Evolutionary conservation across 129 eudicot species (phyloP), one percentile per base, ranked within the genome.

Genomic region (Deinandra increscens): DNA sequence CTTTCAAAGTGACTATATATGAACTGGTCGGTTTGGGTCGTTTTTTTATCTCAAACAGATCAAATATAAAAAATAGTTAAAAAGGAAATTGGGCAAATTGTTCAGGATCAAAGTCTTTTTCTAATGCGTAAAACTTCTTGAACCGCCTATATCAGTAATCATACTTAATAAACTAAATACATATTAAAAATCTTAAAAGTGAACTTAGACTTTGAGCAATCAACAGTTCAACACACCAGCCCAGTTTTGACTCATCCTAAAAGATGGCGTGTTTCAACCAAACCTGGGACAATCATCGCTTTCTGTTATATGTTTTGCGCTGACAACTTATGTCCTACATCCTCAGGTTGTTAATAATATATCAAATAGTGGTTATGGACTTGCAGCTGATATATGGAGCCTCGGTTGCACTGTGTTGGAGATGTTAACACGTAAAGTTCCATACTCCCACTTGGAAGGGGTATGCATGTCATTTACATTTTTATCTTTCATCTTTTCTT

Each of bases 361-460:
- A 23, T 72, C 34, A 67, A 68, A 37, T 51, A 72, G 43, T 46
- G 86, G 90, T 1, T 81, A 86, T 81, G 92, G 92, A 43, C 72
- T 60, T 61, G 83, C 92, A 17, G 88, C 92, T 34, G 96, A 89
- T 78, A 89, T 89, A 68, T 89, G 96, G 96, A 89, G 96, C 70
- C 87, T 89, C 62, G 96, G 96, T 10, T 89, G 88, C 66, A 89
- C 96, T 0, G 96, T 89, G 65, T 64, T 89, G 71, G 96, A 89
- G 83, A 85, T 89, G 96, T 70, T 86, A 58, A 89, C 96, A 4
- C 62, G 87, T 14, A 79, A 73, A 41, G 15, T 80, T 73, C 96
- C 93, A 5, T 89, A 89, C 66, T 69, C 72, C 70, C 88, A 79
- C 62, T 76, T 91, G 82, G 97, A 88, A 84, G 84, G 87, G 86